Evolutionary conservation across 108 stramenopile genomes (phyloP), one percentile per base, ranked within the genome.

Genomic region (Fragilaria crotonensis): DNA sequence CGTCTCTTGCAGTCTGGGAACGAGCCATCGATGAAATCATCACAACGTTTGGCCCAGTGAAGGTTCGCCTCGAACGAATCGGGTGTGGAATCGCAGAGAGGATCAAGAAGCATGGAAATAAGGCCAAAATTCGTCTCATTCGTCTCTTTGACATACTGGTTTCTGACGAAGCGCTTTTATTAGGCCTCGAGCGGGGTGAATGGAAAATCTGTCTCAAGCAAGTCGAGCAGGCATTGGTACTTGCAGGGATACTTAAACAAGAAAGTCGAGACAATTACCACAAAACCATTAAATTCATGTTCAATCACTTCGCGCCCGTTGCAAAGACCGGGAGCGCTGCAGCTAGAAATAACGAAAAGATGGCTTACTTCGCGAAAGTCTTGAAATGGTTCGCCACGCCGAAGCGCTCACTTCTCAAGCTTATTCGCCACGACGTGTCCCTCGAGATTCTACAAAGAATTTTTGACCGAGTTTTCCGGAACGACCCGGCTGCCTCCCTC

Each of bases 111-210:
- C 87, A 93, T 33, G 85, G 85, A 21, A 72, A 79, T 23, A 62
- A 64, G 45, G 91, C 91, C 2, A 89, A 89, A 52, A 66, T 69
- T 21, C 57, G 81, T 14, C 44, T 79, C 9, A 54, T 89, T 2
- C 73, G 76, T 36, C 85, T 93, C 62, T 79, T 85, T 32, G 87
- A 89, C 49, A 70, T 78, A 28, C 57, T 87, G 33, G 57, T 93
- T 21, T 68, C 70, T 28, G 87, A 93, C 49, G 87, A 88, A 23
- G 26, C 30, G 14, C 68, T 93, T 23, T 57, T 93, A n/a, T 62
- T 76, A 30, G 69, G 78, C 22, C 60, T 93, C 11, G 87, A 87
- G 57, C 78, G 77, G 3, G 86, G 84, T 36, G 83, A 93, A 28
- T 89, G 87, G 87, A 66, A 47, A 11, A 63, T 64, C 20, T 80